These are phyloP conservation scores for Cyberlindnera japonica DNA, from an alignment of 805 yeast species.

Conservation along the genomic window DNA sequence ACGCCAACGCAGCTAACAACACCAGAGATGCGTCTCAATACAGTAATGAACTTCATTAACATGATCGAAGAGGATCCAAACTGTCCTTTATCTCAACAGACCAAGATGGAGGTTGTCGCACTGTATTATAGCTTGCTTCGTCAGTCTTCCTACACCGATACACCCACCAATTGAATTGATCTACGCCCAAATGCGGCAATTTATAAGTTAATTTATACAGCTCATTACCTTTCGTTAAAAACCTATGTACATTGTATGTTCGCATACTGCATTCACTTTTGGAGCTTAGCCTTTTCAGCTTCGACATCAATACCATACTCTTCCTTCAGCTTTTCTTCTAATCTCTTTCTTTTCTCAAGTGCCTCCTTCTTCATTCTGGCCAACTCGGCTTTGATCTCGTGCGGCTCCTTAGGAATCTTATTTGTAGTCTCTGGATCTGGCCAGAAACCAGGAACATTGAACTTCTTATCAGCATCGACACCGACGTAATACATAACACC, in stretches of 20 bases:
- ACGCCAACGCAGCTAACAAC: background rate
- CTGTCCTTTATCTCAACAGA: conserved; percentile 9
- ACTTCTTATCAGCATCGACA: conserved; percentile 80
- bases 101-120: conserved; percentile 9
- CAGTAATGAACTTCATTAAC: conserved; percentile 11
- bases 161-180: too few species aligned
- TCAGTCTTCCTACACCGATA: background rate
- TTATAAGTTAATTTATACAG: background rate
- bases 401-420: conserved; percentile 88
- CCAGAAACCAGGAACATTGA: conserved; percentile 93
- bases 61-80: conserved; percentile 11
- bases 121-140: conserved; percentile 3
- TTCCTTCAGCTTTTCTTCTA: conserved; percentile 67
- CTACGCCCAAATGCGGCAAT: too few species aligned
- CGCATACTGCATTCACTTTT: conserved; percentile 12
- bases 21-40: conserved; percentile 3
- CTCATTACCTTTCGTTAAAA: conserved; percentile 8
- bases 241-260: background rate
- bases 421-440: conserved; percentile 93
- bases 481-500: conserved; percentile 94
- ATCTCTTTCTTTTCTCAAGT: conserved; percentile 62
- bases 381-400: conserved; percentile 85
- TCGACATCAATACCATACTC: conserved; percentile 59
- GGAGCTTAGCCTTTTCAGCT: conserved; percentile 38
- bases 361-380: conserved; percentile 82